Conservation (phyloP, 2,329 filamentous ascomycete genomes). For the Colletotrichum tamarilloi region DNA sequence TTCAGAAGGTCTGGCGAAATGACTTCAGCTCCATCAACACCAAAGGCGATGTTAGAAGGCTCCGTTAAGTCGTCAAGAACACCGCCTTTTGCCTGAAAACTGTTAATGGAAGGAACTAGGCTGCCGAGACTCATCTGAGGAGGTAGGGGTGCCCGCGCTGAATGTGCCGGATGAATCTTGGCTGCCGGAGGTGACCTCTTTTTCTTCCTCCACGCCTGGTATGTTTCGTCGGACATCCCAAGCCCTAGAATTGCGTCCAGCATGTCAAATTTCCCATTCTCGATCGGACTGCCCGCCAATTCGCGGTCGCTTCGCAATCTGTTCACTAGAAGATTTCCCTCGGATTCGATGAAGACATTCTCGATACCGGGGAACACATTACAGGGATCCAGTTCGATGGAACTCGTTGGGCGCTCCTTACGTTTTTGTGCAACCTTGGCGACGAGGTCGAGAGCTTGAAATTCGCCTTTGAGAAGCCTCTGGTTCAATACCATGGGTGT, state of each 20-base stretch:
- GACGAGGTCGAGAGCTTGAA: background rate
- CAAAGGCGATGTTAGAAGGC: background rate
- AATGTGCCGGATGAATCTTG: background rate
- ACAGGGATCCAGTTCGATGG: background rate
- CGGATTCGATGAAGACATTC: background rate
- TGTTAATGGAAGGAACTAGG: background rate
- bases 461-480: background rate
- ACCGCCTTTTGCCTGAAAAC: no score
- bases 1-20: background rate
- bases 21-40: no score
- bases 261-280: background rate
- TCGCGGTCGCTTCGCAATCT: background rate
- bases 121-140: background rate
- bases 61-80: background rate
- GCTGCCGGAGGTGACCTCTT: background rate
- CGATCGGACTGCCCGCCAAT: background rate
- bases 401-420: background rate
- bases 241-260: background rate
- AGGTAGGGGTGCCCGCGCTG: no score
- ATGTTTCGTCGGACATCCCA: background rate
- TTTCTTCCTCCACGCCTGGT: background rate
- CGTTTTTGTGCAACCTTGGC: background rate
- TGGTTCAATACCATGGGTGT: slow-evolving; percentile 4
- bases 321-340: background rate
- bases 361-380: slow-evolving; percentile 10